Evolutionary conservation across 768 basidiomycete species (phyloP), one percentile per base, ranked within the genome.

Genomic region (Phanerochaete sordida): DNA sequence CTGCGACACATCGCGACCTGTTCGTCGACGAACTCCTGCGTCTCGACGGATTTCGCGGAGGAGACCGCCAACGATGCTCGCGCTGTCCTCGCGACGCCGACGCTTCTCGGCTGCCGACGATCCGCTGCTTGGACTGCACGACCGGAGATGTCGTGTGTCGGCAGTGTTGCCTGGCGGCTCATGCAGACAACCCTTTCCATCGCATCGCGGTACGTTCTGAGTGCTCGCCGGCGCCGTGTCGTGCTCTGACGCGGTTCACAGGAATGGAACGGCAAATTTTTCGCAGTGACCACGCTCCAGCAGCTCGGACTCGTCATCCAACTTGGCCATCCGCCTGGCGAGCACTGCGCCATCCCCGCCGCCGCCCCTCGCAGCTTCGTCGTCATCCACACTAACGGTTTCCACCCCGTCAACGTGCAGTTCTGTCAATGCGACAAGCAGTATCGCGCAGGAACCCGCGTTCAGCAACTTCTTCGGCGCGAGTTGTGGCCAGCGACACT

Each of bases 391-490:
- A 52, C 58, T 23, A 71, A 64, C 30, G 71, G 71, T 7, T 58
- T 69, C 13, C 73, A 73, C 57, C 13, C 21, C 0, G 60, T 73
- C 7, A 16, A 27, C n/a, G 54, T 72, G 0, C 30, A 57, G 6
- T 72, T 63, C 56, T 74, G 73, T 51, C 57, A 54, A 13, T 74
- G 73, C 58, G 46, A 52, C 27, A 13, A n/a, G 11, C 52, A 33
- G 5, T 0, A 0, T 12, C 9, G 51, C 12, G n/a, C 46, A 11
- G 50, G 45, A 4, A 39, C 11, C 7, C 48, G n/a, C 11, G 26
- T 31, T 12, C 62, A 80, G 45, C 62, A 63, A 23, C 48, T 63
- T 1, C 24, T 63, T 0, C 58, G 62, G 0, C 1, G 3, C 13
- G 35, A 51, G 45, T 35, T 59, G 19, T 63, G 45, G 23, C 62